Conservation (phyloP, 148 eudicot species). For the Rheum nobile region DNA sequence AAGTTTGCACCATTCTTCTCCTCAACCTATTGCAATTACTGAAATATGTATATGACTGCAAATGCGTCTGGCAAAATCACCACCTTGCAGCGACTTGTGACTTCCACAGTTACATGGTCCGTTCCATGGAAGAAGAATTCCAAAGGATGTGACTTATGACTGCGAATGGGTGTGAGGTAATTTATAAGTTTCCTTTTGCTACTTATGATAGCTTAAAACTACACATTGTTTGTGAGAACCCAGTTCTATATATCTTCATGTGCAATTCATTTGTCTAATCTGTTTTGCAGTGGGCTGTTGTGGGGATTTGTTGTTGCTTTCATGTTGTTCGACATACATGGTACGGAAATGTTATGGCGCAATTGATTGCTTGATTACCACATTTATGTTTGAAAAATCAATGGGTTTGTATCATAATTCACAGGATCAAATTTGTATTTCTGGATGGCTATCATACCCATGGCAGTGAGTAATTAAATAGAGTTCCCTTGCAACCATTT, state of each 20-base stretch:
- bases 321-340: slow-evolving; percentile 82
- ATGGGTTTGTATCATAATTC: slow-evolving; percentile 9
- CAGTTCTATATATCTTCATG: not conserved
- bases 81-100: slow-evolving; percentile 75
- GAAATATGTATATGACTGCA: not conserved
- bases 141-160: no score
- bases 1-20: not conserved
- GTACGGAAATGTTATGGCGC: slow-evolving; percentile 13
- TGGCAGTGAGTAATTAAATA: slow-evolving; percentile 48
- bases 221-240: not conserved
- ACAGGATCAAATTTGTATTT: slow-evolving; percentile 94
- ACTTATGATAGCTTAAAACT: no score
- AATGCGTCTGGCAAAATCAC: slow-evolving; percentile 68
- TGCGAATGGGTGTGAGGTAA: slow-evolving; percentile 89
- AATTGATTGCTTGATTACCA: not conserved
- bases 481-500: not conserved
- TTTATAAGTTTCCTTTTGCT: not conserved
- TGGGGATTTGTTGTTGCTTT: slow-evolving; percentile 92
- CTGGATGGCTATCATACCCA: slow-evolving; percentile 90
- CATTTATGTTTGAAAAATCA: not conserved
- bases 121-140: slow-evolving; percentile 98
- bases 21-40: not conserved
- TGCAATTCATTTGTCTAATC: not conserved
- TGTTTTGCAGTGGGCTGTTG: slow-evolving; percentile 63
- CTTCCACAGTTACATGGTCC: slow-evolving; percentile 97